Evolutionary conservation across 164 flowering plant species (phyloP).

Genomic region (Annona cherimola): DNA sequence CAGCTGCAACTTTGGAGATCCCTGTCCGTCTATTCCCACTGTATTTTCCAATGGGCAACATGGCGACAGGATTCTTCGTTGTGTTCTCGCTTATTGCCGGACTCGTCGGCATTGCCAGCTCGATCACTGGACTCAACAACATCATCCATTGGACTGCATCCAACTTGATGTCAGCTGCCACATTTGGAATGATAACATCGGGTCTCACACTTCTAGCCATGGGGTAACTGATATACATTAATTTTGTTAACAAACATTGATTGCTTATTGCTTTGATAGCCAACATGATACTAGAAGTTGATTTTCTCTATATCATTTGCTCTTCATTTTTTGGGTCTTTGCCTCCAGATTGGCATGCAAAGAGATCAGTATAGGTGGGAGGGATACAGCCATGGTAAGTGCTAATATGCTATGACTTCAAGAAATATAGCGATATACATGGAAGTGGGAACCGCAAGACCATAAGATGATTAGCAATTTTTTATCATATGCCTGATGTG

Average conservation of each 20-base stretch:
- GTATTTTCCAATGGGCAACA: slow-evolving; percentile 72
- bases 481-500: too few species aligned
- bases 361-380: slow-evolving; percentile 64
- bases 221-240: slow-evolving; percentile 46
- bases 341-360: slow-evolving; percentile 76
- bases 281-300: not conserved
- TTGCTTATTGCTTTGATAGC: too few species aligned
- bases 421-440: too few species aligned
- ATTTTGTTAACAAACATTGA: not conserved
- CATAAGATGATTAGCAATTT: too few species aligned
- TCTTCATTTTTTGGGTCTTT: not conserved
- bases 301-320: not conserved
- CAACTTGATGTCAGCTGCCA: slow-evolving; percentile 53
- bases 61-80: slow-evolving; percentile 78
- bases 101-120: slow-evolving; percentile 67
- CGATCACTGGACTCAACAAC: slow-evolving; percentile 48
- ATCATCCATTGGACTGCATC: slow-evolving; percentile 35
- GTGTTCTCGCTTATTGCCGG: slow-evolving; percentile 69
- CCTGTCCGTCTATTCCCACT: slow-evolving; percentile 72
- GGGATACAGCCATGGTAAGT: slow-evolving; percentile 56
- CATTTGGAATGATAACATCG: slow-evolving; percentile 51
- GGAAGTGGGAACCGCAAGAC: too few species aligned
- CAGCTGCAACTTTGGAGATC: slow-evolving; percentile 43
- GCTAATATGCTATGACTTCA: not conserved
- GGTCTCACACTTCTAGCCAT: slow-evolving; percentile 75